Conservation (phyloP, 306 rosid genomes). For the Senna siamea region DNA sequence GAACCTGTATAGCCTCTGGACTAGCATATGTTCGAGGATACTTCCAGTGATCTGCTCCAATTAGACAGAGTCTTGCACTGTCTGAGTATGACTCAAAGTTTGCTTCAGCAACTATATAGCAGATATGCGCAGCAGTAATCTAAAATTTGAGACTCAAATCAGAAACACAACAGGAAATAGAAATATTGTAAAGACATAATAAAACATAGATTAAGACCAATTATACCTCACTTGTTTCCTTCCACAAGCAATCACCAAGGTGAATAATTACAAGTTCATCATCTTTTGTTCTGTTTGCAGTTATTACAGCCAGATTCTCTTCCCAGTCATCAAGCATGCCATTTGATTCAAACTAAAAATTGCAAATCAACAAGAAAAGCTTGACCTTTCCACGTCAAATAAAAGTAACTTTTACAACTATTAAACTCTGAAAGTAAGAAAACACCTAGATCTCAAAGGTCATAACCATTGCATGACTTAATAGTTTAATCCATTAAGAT, state of each 20-base stretch:
- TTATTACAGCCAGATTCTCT: constrained; percentile 85
- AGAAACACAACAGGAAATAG: constrained; percentile 30
- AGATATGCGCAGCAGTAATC: constrained; percentile 94
- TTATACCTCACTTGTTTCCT: constrained; percentile 84
- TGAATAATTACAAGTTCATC: constrained; percentile 89
- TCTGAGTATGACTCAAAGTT: constrained; percentile 84
- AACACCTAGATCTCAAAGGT: constrained; percentile 23
- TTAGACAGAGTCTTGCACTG: constrained; percentile 83
- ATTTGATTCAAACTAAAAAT: constrained; percentile 60
- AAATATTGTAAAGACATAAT: not conserved
- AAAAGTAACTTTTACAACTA: constrained; percentile 26
- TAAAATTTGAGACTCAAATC: constrained; percentile 47
- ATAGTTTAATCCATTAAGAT: constrained; percentile 35
- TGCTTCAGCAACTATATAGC: constrained; percentile 94
- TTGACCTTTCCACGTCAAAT: constrained; percentile 32
- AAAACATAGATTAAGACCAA: constrained; percentile 22
- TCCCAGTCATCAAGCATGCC: constrained; percentile 93
- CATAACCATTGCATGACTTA: constrained; percentile 22
- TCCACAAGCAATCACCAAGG: constrained; percentile 94
- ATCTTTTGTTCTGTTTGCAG: constrained; percentile 93
- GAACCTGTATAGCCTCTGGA: constrained; percentile 97
- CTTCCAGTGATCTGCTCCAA: constrained; percentile 98
- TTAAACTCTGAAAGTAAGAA: constrained; percentile 15
- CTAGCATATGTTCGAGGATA: constrained; percentile 87
- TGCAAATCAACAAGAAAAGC: constrained; percentile 24